Evolutionary conservation across 257 asterid genomes (phyloP), one percentile per base, ranked within the genome.

Genomic region (Plantago major): DNA sequence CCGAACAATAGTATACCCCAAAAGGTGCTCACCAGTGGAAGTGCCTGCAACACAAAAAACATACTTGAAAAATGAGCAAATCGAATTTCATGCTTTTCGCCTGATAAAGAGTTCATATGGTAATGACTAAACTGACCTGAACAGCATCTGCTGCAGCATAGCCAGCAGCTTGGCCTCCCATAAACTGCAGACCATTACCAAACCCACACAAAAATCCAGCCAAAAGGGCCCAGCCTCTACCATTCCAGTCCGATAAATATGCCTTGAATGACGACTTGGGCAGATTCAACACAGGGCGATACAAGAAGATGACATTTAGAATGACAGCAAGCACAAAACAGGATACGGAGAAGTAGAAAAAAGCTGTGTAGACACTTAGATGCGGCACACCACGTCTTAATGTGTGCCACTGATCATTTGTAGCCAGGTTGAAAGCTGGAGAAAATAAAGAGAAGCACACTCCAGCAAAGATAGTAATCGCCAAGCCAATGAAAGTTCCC

Each of bases 101-200:
- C 1, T 22, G 26, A 22, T 22, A 22, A n/a, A n/a, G 26, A 22
- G 26, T 22, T 22, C 26, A 33, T 33, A 12, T 22, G 26, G 26
- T 22, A 22, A 1, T 22, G 26, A 22, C 26, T 22, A 53, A 15
- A 73, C 76, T 64, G 28, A 88, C 96, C 96, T 88, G 96, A 66
- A 90, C 98, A 5, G 98, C 98, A 61, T 90, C 98, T 19, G 98
- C 98, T 62, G 98, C 98, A 58, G 98, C 95, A 14, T 88, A 92
- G 46, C 95, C 95, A 50, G 96, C 97, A 46, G 95, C 97, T 57
- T 91, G 95, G 46, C 97, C 98, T 38, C 97, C 98, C 96, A 91
- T 91, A 68, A 91, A 91, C 82, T 91, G 96, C 42, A 88, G 96
- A 15, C 96, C 96, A 17, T 88, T 88, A 13, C 98, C 98, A 46